Conservation (phyloP, 805 yeast species). For the Ogataea angusta region DNA sequence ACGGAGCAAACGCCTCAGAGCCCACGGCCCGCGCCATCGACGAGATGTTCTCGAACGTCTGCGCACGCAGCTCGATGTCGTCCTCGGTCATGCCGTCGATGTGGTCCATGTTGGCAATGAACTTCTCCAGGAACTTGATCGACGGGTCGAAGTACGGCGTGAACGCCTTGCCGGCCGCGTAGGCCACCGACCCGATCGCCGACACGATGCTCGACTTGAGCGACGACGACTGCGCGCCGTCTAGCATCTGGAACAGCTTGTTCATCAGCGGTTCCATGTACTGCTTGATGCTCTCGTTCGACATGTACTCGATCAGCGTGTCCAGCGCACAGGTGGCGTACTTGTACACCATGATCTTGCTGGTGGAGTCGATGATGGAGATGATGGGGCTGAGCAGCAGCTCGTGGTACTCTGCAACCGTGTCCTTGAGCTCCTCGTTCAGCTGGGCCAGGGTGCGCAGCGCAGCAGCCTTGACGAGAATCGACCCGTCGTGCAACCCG, state of each 20-base stretch:
- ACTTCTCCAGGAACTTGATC: conserved; percentile 77
- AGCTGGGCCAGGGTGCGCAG: conserved; percentile 74
- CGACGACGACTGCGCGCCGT: conserved; percentile 68
- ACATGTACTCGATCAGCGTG: conserved; percentile 86
- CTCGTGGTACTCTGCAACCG: conserved; percentile 80
- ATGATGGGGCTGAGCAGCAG: conserved; percentile 82
- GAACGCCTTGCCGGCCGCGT: conserved; percentile 86
- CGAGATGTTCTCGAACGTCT: conserved; percentile 89
- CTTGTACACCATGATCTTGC: conserved; percentile 79
- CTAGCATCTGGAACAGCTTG: conserved; percentile 80
- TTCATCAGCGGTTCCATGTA: conserved; percentile 89
- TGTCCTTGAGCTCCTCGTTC: conserved; percentile 80
- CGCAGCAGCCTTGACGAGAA: conserved; percentile 81
- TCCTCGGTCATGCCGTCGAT: conserved; percentile 81
- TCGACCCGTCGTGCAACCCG: conserved; percentile 74
- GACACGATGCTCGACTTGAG: conserved; percentile 81
- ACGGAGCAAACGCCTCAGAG: conserved; percentile 78
- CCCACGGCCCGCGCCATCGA: conserved; percentile 97
- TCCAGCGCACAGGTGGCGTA: conserved; percentile 90
- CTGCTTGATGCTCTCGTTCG: conserved; percentile 72
- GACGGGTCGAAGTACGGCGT: conserved; percentile 83
- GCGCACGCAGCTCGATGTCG: conserved; percentile 86
- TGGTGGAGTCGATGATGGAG: conserved; percentile 80
- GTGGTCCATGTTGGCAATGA: conserved; percentile 60
- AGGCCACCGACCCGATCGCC: conserved; percentile 96